Evolutionary conservation across 306 rosid species (phyloP).

Genomic region (Nissolia schottii): DNA sequence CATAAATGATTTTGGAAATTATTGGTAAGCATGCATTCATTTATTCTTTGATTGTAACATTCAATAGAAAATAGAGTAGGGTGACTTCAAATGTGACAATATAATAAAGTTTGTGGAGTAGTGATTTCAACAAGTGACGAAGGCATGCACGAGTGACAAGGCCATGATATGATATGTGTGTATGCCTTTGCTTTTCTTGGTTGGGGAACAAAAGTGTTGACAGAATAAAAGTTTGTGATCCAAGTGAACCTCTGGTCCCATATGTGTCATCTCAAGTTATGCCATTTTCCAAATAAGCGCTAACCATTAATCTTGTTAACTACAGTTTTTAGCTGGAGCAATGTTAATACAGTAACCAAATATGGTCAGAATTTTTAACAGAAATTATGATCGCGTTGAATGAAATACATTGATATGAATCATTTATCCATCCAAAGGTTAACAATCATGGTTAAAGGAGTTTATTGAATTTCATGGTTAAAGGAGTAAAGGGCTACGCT

Average conservation of each 20-base stretch:
- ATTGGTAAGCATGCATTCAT: neutral
- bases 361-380: no score
- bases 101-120: neutral
- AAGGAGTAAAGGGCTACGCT: neutral
- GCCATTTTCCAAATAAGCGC: neutral
- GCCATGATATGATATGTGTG: neutral
- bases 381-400: no score
- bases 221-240: neutral
- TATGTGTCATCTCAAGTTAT: neutral
- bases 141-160: neutral
- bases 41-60: neutral
- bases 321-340: no score
- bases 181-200: constrained; percentile 3
- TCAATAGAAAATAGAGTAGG: neutral
- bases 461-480: neutral
- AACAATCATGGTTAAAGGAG: no score
- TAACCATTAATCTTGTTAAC: no score
- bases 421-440: no score
- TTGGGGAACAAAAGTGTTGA: neutral
- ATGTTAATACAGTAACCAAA: no score
- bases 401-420: no score
- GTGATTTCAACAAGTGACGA: neutral
- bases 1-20: neutral
- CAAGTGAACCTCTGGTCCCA: constrained; percentile 3
- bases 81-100: neutral